A percentile compares a stretch with the other conserved stretches of the same genome.
These are phyloP conservation scores for Gamarada debralockiae DNA, from an alignment of 495 filamentous ascomycete species.

Conservation along the genomic window DNA sequence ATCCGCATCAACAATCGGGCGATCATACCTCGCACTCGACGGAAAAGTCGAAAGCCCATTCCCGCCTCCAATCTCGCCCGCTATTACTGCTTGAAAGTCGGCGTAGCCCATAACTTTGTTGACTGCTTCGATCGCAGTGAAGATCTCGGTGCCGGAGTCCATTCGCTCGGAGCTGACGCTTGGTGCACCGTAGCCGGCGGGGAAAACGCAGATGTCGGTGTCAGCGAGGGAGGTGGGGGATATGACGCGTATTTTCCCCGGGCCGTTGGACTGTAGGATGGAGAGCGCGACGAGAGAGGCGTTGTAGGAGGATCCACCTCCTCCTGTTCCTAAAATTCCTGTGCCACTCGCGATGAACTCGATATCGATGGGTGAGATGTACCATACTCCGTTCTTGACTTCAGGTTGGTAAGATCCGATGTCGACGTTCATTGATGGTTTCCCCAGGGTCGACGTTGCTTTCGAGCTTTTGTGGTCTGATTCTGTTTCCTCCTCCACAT, in stretches of 20 bases:
- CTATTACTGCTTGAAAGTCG: conserved; percentile 29
- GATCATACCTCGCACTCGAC: conserved; percentile 43
- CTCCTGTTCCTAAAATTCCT: conserved; percentile 54
- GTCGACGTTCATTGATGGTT: conserved; percentile 2
- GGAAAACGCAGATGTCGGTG: conserved; percentile 36
- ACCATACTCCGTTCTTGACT: conserved; percentile 46
- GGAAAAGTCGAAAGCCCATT: conserved; percentile 50
- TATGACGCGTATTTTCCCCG: conserved; percentile 41
- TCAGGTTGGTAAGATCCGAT: conserved; percentile 39
- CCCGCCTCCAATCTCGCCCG: conserved; percentile 48
- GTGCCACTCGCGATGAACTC: conserved; percentile 47
- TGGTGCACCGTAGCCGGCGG: conserved; percentile 41
- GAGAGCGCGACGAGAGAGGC: conserved; percentile 8
- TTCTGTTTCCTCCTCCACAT: no score
- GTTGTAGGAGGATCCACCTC: conserved; percentile 47
- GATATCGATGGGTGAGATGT: conserved; percentile 49
- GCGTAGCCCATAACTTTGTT: conserved; percentile 28
- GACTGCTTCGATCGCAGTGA: conserved; percentile 37
- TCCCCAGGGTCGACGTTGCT: not conserved
- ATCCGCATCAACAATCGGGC: conserved; percentile 46
- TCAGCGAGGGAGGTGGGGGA: conserved; percentile 35
- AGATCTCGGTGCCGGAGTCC: conserved; percentile 39
- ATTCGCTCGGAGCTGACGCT: conserved; percentile 47
- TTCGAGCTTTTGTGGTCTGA: not conserved
- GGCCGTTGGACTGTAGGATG: conserved; percentile 35